Percentiles rank a stretch among this genome's conserved stretches.
These are phyloP conservation scores for Fonsecaea nubica DNA, from an alignment of 2,329 filamentous ascomycete genomes.

Conservation along the genomic window DNA sequence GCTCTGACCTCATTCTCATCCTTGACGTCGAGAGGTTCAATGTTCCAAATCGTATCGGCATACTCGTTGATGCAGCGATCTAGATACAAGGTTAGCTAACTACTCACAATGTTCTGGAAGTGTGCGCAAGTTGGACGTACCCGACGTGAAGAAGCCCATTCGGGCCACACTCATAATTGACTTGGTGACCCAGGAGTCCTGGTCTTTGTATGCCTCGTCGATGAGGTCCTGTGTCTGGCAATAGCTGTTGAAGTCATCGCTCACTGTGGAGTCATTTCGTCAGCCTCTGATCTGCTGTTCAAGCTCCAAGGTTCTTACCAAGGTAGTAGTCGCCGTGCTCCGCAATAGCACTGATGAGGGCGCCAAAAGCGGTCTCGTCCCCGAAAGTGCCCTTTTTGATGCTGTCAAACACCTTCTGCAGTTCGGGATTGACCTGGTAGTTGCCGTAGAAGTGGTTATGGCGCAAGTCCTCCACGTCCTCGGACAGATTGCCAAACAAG, in stretches of 20 bases:
- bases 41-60: conserved; percentile 95
- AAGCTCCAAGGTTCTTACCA: conserved; percentile 21
- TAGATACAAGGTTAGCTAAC: conserved; percentile 20
- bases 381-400: conserved; percentile 86
- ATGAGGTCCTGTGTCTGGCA: conserved; percentile 88
- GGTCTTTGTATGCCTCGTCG: conserved; percentile 88
- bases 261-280: conserved; percentile 59
- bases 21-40: conserved; percentile 73
- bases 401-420: conserved; percentile 80
- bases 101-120: not conserved
- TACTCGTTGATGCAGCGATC: conserved; percentile 98
- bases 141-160: conserved; percentile 95
- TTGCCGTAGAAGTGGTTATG: conserved; percentile 85
- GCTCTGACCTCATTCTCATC: conserved; percentile 41
- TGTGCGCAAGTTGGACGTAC: conserved; percentile 16
- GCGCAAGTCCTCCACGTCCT: conserved; percentile 95
- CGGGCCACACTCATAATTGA: conserved; percentile 84
- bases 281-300: not conserved
- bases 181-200: conserved; percentile 91
- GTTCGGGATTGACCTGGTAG: conserved; percentile 76
- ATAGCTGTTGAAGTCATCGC: conserved; percentile 96
- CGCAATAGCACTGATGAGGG: conserved; percentile 81
- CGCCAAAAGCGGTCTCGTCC: conserved; percentile 76
- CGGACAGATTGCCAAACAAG: conserved; percentile 93
- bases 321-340: conserved; percentile 98